Evolutionary conservation across 768 basidiomycete genomes (phyloP).

Genomic region (Tulasnella sp.): DNA sequence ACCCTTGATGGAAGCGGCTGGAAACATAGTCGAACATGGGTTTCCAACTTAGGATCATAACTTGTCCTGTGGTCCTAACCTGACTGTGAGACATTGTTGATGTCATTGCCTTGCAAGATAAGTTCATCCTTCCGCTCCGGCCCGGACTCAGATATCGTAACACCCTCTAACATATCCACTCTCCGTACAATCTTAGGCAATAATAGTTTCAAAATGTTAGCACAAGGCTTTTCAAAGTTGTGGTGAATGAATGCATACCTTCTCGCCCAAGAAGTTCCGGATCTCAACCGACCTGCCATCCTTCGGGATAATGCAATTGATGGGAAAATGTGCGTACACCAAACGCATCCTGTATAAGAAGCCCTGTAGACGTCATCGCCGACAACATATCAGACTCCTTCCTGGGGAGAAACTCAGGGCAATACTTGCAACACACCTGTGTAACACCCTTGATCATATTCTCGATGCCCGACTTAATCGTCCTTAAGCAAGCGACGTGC

Average conservation of each 20-base stretch:
- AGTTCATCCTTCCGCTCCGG: constrained; percentile 92
- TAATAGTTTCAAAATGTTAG: too few relatives aligned
- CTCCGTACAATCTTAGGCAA: constrained; percentile 93
- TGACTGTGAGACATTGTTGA: constrained; percentile 96
- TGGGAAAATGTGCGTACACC: constrained; percentile 99
- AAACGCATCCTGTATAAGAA: constrained; percentile 99
- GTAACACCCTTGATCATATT: constrained; percentile 99
- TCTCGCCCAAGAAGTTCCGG: constrained; percentile 91
- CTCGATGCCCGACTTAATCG: constrained; percentile 86
- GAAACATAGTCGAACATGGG: background rate
- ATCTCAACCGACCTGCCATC: constrained; percentile 67
- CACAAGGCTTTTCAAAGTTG: too few relatives aligned
- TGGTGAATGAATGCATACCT: constrained; percentile 45
- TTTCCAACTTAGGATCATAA: too few relatives aligned
- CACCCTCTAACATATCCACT: constrained; percentile 85
- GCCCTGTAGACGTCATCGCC: constrained; percentile 52
- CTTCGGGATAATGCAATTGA: constrained; percentile 92
- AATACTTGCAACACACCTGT: constrained; percentile 44
- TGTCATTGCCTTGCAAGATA: constrained; percentile 87
- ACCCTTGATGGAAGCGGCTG: constrained; percentile 94
- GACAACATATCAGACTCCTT: background rate
- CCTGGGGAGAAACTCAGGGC: background rate
- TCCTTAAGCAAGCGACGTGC: constrained; percentile 96
- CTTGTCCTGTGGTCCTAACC: too few relatives aligned
- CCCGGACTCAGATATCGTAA: constrained; percentile 74